Base-by-base conservation (phyloP, 1,139 yeast species). In the Diutina siamensis region DNA sequence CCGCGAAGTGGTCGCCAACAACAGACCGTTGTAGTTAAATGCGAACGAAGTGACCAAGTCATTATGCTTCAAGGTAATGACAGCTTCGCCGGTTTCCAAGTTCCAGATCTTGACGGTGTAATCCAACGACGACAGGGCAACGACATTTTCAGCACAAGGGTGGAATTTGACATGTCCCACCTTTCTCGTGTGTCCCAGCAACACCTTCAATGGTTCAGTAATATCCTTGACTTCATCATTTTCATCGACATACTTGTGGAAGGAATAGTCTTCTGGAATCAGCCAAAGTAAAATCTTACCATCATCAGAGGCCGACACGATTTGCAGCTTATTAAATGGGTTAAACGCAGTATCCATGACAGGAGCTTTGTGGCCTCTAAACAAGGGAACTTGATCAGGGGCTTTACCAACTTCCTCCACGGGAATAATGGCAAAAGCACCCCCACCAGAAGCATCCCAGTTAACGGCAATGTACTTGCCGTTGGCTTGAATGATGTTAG, bases 391-490 rank as follows among this genome's bases (percentile, higher is more conserved):
- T 50, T 83, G 78, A 56, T 92, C 98, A 4, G 97, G 97, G 9
- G 92, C 81, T 62, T 88, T 92, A n/a, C 97, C 97, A 18, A 78
- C 82, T 62, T 89, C 97, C 9, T 62, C 59, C 28, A 86, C 68
- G 1, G 98, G 98, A 48, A 92, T 80, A 15, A 92, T 83, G 1
- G 95, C 96, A 69, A 92, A 89, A 0, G 97, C 94, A 46, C 98
- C 98, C 51, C 97, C 97, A 41, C 97, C 97, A 7, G 94, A 83
- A 19, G 97, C 74, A 50, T 86, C 88, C 96, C 96, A 88, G 62
- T 87, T 88, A 50, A 87, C 84, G 0, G 96, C 74, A 36, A 92
- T 65, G 58, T 78, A 92, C 62, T 83, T 82, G 32, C 96, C 94
- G 60, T 92, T 92, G 51, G 63, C 50, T 46, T 85, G 80, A 53